Evolutionary conservation across 129 eudicot species (phyloP).

Genomic region (Chrysanthemum lavandulifolium): DNA sequence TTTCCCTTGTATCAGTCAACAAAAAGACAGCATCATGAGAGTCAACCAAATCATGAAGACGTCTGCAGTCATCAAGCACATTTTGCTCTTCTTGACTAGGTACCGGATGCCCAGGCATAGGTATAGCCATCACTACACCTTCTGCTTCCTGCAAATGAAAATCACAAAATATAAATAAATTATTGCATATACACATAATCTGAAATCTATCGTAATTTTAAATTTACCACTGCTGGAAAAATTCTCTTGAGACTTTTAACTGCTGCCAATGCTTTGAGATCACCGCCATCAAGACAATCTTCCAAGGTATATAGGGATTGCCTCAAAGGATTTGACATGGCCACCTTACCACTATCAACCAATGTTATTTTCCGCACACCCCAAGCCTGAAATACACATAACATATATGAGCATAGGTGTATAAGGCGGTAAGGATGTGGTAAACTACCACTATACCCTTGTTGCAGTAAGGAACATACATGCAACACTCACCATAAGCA

Average conservation of each 20-base stretch:
- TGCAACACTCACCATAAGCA: slow-evolving; percentile 78
- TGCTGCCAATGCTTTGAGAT: slow-evolving; percentile 72
- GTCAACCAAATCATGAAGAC: slow-evolving; percentile 59
- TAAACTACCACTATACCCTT: slow-evolving; percentile 13
- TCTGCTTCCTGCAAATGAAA: slow-evolving; percentile 65
- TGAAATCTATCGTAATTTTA: too few species aligned
- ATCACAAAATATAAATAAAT: too few species aligned
- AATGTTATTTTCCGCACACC: slow-evolving; percentile 86
- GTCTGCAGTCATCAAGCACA: slow-evolving; percentile 73
- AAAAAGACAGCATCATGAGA: slow-evolving; percentile 86
- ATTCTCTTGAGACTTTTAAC: slow-evolving; percentile 63
- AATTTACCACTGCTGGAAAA: slow-evolving; percentile 76
- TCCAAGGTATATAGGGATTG: slow-evolving; percentile 83
- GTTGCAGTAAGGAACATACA: neutral
- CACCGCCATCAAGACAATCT: slow-evolving; percentile 86
- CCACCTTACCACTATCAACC: slow-evolving; percentile 87
- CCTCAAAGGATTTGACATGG: slow-evolving; percentile 94
- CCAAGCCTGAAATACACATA: slow-evolving; percentile 67
- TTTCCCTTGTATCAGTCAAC: slow-evolving; percentile 93
- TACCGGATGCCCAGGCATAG: slow-evolving; percentile 99
- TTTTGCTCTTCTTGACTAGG: slow-evolving; percentile 55
- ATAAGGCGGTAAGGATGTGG: slow-evolving; percentile 3
- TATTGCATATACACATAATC: too few species aligned
- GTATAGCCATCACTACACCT: slow-evolving; percentile 86
- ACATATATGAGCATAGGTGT: neutral